phyloP scores from a whole-genome alignment of 768 basidiomycete species.

The Lactarius sp. region DNA sequence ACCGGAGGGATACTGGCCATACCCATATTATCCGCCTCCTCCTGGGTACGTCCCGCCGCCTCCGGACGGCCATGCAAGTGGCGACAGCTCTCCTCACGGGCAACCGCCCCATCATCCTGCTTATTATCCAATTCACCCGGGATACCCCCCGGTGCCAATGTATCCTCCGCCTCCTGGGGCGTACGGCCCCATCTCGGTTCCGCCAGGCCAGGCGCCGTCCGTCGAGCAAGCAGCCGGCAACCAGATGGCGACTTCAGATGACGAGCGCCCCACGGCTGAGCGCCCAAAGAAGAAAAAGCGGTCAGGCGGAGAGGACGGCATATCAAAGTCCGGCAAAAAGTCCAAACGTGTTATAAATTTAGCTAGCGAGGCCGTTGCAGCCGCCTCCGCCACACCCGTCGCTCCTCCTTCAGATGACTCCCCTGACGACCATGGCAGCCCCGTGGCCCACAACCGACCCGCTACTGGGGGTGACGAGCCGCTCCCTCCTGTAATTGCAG shows the following conservation, averaged over 20 bases:
- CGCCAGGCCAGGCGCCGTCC: constrained; percentile 5
- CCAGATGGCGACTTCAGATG: constrained; percentile 24
- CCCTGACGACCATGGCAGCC: constrained; percentile 16
- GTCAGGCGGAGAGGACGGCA: constrained; percentile 30
- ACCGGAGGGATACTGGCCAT: constrained; percentile 44
- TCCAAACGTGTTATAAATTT: constrained; percentile 27
- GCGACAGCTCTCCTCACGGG: constrained; percentile 34
- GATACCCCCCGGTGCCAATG: constrained; percentile 31
- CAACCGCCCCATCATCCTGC: constrained; percentile 34
- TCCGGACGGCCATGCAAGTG: constrained; percentile 32
- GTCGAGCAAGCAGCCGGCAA: constrained; percentile 26
- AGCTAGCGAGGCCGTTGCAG: background rate
- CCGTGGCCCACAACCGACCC: constrained; percentile 11
- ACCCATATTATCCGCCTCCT: constrained; percentile 41
- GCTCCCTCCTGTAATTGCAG: constrained; percentile 25
- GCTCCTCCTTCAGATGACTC: constrained; percentile 6
- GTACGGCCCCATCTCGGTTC: constrained; percentile 20
- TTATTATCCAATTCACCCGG: constrained; percentile 38
- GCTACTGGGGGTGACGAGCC: constrained; percentile 7
- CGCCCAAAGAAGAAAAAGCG: constrained; percentile 24
- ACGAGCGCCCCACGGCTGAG: background rate
- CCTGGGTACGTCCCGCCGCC: constrained; percentile 38
- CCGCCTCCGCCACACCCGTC: background rate
- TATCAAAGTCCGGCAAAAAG: constrained; percentile 33
- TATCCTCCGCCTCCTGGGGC: constrained; percentile 32